Percentiles rank a stretch among this genome's conserved stretches.
These are phyloP conservation scores for Psidium guajava DNA, from an alignment of 345 rosid species.

Conservation along the genomic window DNA sequence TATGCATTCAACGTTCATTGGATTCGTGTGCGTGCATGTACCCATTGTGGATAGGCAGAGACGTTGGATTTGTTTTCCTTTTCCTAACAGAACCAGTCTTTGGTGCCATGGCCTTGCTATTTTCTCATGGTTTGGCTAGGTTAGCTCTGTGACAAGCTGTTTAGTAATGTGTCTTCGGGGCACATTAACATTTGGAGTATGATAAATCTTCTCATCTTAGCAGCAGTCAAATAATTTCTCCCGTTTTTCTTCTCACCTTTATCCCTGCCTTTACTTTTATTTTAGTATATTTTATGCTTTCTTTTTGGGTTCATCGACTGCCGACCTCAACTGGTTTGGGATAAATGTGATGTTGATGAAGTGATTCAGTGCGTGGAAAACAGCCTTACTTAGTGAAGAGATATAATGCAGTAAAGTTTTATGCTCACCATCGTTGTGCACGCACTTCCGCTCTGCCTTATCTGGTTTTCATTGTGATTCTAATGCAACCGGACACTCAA, in stretches of 20 bases:
- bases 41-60: not conserved
- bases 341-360: not conserved
- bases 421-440: not conserved
- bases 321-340: too few species aligned
- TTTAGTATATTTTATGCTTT: too few species aligned
- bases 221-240: not conserved
- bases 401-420: not conserved
- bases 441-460: accelerated
- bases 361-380: not conserved
- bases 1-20: not conserved
- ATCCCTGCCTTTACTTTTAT: too few species aligned
- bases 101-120: not conserved
- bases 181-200: not conserved
- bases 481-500: not conserved
- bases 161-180: not conserved
- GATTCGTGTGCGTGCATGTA: not conserved
- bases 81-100: not conserved
- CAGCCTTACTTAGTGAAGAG: not conserved
- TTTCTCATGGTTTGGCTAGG: not conserved
- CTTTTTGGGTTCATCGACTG: too few species aligned
- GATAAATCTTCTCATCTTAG: not conserved
- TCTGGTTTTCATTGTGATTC: not conserved
- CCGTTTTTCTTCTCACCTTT: not conserved
- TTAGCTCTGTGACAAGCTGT: not conserved
- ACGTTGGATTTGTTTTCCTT: not conserved